These are phyloP conservation scores for Trichoderma koningii DNA, from an alignment of 2,329 filamentous ascomycete species.

Conservation along the genomic window DNA sequence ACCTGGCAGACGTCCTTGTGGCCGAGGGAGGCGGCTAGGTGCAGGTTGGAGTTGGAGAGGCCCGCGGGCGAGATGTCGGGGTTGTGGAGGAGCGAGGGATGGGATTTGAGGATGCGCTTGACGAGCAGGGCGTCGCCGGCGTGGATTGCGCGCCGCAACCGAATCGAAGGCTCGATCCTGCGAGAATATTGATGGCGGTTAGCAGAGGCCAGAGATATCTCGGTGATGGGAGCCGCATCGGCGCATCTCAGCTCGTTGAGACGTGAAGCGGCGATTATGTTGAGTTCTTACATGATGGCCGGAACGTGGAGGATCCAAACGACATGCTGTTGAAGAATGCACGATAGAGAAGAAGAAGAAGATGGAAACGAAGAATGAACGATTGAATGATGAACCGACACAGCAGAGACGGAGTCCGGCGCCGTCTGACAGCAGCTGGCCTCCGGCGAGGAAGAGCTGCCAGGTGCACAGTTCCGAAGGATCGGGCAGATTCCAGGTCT, in stretches of 20 bases:
- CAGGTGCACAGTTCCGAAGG: not conserved
- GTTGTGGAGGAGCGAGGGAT: slow-evolving; percentile 73
- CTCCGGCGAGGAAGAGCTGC: slow-evolving; percentile 15
- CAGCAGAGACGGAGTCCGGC: not conserved
- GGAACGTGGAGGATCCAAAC: not conserved
- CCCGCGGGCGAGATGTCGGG: slow-evolving; percentile 68
- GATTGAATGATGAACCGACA: not conserved
- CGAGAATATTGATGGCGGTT: not conserved
- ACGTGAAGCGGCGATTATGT: not conserved
- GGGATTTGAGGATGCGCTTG: slow-evolving; percentile 71
- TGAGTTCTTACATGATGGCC: slow-evolving; percentile 29
- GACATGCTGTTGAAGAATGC: slow-evolving; percentile 1
- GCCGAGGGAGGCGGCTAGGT: slow-evolving; percentile 75
- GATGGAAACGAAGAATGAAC: not conserved
- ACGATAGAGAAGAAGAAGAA: not conserved
- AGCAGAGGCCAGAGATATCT: not conserved
- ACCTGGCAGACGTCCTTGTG: slow-evolving; percentile 67
- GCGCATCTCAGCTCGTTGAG: not conserved
- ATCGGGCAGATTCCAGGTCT: not conserved
- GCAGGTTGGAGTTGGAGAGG: slow-evolving; percentile 80
- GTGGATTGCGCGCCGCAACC: slow-evolving; percentile 79
- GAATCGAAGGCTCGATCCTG: slow-evolving; percentile 76
- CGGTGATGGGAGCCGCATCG: not conserved
- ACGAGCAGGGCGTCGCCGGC: slow-evolving; percentile 72
- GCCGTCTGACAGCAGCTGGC: slow-evolving; percentile 19